Evolutionary conservation across 1,139 yeast genomes (phyloP), one percentile per base, ranked within the genome.

Genomic region (Lodderomyces orthopsilosis): DNA sequence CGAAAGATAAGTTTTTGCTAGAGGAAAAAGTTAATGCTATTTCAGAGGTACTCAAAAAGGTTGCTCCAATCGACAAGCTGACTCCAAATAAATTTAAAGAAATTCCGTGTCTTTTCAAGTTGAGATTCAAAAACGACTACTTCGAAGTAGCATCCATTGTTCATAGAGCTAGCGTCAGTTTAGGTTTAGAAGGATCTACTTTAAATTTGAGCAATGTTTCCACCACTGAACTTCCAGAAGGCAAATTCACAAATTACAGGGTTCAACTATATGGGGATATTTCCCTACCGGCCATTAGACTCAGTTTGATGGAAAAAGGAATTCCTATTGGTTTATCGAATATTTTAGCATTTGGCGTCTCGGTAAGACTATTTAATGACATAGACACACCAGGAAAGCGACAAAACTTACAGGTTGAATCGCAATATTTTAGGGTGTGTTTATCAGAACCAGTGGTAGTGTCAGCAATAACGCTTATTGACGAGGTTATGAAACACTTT

Each of bases 381-480:
- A 60, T 56, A 2, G 57, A 58, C 3, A 45, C 49, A 1, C 51
- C 57, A 0, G 41, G 51, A 13, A 46, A 44, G 8, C 44, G 46
- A 9, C 78, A 75, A 47, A 66, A 79, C 0, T 61, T 84, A 7
- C 85, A 83, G 49, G 57, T 84, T 1, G 81, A 75, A 47, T 80
- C 87, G 1, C 75, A 78, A 14, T 74, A 74, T 53, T 78, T 79
- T 44, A 66, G 90, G 30, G 53, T 83, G 4, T 77, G 83, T 48
- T 56, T 83, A 28, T 79, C 81, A 44, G 79, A 87, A 0, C 67
- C 68, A 10, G 68, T 77, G 0, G 48, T 81, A 7, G 64, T 74
- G n/a, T 66, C 67, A 34, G 35, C 77, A 4, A 45, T 78, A 0
- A 46, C 46, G 19, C 46, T 62, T 18, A 40, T 51, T 21, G 66